These are phyloP conservation scores for Alternaria tenuissima DNA, from an alignment of 2,329 filamentous ascomycete genomes.

Conservation along the genomic window DNA sequence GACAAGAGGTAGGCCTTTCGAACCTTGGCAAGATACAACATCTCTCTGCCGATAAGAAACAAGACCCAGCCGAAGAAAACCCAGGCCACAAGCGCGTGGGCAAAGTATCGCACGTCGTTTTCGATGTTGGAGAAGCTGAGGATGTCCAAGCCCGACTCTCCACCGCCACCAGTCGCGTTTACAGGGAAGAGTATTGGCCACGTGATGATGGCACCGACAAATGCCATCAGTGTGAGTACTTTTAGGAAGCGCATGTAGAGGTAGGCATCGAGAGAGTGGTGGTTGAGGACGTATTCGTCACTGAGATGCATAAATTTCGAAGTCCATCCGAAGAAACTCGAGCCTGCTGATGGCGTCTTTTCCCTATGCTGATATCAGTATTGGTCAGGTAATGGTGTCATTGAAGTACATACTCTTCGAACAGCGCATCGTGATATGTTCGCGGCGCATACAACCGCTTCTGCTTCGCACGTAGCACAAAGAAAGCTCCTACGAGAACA, in stretches of 20 bases:
- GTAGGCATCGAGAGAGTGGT: conserved; percentile 59
- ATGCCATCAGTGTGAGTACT: conserved; percentile 53
- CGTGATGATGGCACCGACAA: conserved; percentile 55
- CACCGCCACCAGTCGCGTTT: conserved; percentile 52
- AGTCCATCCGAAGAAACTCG: conserved; percentile 63
- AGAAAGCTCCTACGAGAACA: conserved; percentile 48
- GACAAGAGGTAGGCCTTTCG: conserved; percentile 58
- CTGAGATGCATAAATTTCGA: conserved; percentile 53
- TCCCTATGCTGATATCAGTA: neutral
- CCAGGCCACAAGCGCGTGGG: conserved; percentile 54
- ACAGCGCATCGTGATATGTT: conserved; percentile 53
- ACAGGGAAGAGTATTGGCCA: conserved; percentile 59
- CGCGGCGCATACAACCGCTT: conserved; percentile 55
- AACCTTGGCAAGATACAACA: conserved; percentile 56
- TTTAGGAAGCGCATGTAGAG: conserved; percentile 59
- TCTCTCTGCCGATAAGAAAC: conserved; percentile 56
- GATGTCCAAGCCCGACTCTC: conserved; percentile 48
- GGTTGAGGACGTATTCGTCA: conserved; percentile 57
- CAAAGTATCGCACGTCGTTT: conserved; percentile 49
- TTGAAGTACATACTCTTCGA: conserved; percentile 36
- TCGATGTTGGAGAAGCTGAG: conserved; percentile 39
- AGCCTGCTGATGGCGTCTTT: conserved; percentile 55
- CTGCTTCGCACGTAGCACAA: conserved; percentile 54
- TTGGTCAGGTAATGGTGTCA: conserved; percentile 33
- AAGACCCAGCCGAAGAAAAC: conserved; percentile 55